Evolutionary conservation across 768 basidiomycete species (phyloP), one percentile per base, ranked within the genome.

Genomic region (Agaricus subrufescens): DNA sequence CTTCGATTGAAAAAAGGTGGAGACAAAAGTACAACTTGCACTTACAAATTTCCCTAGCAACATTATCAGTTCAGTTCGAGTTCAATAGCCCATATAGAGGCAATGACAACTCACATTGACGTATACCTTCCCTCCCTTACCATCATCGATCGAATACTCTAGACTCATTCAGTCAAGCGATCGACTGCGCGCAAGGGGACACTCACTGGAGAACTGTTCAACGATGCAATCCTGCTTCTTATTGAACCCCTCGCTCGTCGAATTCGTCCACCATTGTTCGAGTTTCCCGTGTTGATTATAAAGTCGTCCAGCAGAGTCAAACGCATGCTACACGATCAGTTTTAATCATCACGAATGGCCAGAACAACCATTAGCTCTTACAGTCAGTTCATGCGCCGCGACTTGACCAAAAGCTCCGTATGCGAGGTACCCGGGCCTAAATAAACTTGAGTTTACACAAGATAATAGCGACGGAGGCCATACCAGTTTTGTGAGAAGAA

Each of bases 381-480:
- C 89, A 23, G 90, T 90, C 45, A 98, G 73, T 69, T 99, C 96
- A 67, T 99, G 96, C 0, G 92, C 83, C 25, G 94, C 94, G 19
- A 97, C 87, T 49, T 88, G 85, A 12, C 95, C 97, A 64, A 98
- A 97, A 1, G 93, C 85, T 23, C 94, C 96, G 61, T 96, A 98
- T 29, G 85, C 80, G 56, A 98, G 75, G 68, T 97, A 96, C 30
- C 82, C 76, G 4, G 97, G 97, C 92, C 89, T 91, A 54, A 19
- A 31, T 15, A 3, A 37, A 25, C 29, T 23, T 57, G 31, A 46
- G 59, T 58, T 61, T 58, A 10, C 42, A n/a, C 45, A 52, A 54
- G 52, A 45, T 37, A 47, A 27, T 46, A 19, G 3, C 29, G 9
- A 43, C 50, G 46, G 29, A 37, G 31, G 19, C 56, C 78, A 39